A percentile compares a stretch with the other conserved stretches of the same genome.
Conservation (phyloP, 2,329 filamentous ascomycete genomes). For the Fusarium floridanum region DNA sequence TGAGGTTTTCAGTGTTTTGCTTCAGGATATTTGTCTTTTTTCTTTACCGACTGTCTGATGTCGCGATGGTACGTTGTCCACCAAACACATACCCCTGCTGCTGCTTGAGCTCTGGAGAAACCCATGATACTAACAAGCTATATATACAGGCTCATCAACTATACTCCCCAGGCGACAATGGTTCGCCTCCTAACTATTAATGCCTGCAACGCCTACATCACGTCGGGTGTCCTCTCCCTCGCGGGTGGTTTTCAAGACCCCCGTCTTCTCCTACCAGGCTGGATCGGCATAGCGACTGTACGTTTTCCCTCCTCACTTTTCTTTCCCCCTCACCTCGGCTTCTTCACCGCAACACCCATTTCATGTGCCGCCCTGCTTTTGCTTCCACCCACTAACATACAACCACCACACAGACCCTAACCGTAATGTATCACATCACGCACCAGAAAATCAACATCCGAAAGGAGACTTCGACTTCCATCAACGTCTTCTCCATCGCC, state of each 20-base stretch:
- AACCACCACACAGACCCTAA: conserved; percentile 69
- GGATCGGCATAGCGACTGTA: conserved; percentile 83
- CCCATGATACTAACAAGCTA: conserved; percentile 19
- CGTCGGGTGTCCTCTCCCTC: conserved; percentile 77
- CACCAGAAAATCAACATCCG: conserved; percentile 84
- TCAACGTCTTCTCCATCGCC: conserved; percentile 81
- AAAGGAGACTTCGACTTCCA: conserved; percentile 82
- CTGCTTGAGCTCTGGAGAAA: neutral
- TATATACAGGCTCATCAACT: conserved; percentile 78
- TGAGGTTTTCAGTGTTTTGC: conserved; percentile 72
- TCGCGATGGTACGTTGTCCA: conserved; percentile 74
- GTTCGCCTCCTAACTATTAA: conserved; percentile 83
- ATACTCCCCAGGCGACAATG: conserved; percentile 83
- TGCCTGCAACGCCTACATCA: conserved; percentile 80
- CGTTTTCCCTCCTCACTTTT: conserved; percentile 39
- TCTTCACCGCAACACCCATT: conserved; percentile 3
- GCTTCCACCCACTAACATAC: conserved; percentile 11
- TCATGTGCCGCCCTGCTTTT: neutral
- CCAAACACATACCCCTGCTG: neutral
- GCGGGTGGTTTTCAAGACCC: conserved; percentile 78
- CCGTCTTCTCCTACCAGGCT: conserved; percentile 79
- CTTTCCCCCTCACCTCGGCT: conserved; percentile 4
- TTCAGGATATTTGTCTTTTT: conserved; percentile 83
- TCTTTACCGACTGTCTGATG: conserved; percentile 89
- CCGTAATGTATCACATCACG: conserved; percentile 80